These are phyloP conservation scores for Osmanthus fragrans DNA, from an alignment of 257 asterid species.

Conservation along the genomic window DNA sequence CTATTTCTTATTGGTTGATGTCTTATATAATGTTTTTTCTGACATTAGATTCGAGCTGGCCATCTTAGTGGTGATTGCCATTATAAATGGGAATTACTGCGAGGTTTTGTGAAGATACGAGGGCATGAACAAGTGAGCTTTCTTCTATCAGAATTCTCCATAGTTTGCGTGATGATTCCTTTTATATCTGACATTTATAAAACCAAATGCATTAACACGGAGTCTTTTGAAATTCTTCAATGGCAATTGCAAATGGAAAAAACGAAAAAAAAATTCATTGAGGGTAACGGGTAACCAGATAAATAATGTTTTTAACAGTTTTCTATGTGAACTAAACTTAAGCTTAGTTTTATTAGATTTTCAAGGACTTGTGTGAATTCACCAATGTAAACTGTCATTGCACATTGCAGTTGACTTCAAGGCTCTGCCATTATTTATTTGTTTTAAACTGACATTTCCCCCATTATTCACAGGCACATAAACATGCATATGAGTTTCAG, in stretches of 20 bases:
- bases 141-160: neutral
- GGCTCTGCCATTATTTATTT: neutral
- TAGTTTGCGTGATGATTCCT: neutral
- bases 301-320: neutral
- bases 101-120: slow-evolving; percentile 62
- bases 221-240: neutral
- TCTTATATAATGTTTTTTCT: neutral
- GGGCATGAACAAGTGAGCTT: slow-evolving; percentile 79
- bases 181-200: neutral
- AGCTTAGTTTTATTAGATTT: too few species aligned
- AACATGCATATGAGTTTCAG: too few species aligned
- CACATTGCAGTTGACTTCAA: neutral
- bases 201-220: neutral
- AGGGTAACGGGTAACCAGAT: neutral
- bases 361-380: too few species aligned
- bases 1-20: neutral
- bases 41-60: slow-evolving; percentile 72
- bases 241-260: neutral
- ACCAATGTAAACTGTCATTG: neutral
- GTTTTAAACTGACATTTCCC: neutral
- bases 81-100: slow-evolving; percentile 79
- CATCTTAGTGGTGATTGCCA: slow-evolving; percentile 98
- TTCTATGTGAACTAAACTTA: neutral
- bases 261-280: neutral
- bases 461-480: too few species aligned